A percentile compares a stretch with the other conserved stretches of the same genome.
Conservation (phyloP, 2,329 filamentous ascomycete genomes). For the Paramyrothecium sp. region DNA sequence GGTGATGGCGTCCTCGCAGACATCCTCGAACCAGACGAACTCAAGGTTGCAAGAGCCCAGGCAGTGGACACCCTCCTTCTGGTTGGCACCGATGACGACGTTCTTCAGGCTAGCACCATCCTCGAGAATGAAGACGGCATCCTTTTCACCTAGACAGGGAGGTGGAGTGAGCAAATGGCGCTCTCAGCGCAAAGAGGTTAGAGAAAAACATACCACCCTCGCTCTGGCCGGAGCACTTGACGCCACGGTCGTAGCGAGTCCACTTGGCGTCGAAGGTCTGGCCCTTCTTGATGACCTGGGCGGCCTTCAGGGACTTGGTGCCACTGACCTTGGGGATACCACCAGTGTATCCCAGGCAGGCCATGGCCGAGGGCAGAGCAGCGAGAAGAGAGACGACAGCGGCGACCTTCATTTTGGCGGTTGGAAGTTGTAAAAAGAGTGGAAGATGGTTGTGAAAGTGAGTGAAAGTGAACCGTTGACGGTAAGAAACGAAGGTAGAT, state of each 20-base stretch:
- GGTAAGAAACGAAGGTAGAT: too few species aligned
- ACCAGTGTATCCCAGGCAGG: conserved; percentile 23
- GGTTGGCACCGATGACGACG: conserved; percentile 43
- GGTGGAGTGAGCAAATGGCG: too few species aligned
- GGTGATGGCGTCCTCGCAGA: conserved; percentile 34
- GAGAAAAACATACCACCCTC: conserved; percentile 36
- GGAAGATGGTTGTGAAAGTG: background rate
- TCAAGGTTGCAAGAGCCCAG: conserved; percentile 38
- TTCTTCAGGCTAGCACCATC: conserved; percentile 41
- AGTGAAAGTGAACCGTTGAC: background rate
- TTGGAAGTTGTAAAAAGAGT: background rate
- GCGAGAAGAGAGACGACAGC: conserved; percentile 14
- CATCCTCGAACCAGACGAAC: conserved; percentile 49
- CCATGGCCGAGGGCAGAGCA: conserved; percentile 23
- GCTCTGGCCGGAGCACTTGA: conserved; percentile 36
- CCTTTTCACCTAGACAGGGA: conserved; percentile 14
- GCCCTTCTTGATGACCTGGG: conserved; percentile 25
- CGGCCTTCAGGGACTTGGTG: conserved; percentile 21
- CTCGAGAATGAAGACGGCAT: conserved; percentile 40
- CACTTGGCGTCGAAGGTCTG: conserved; percentile 28
- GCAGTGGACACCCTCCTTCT: conserved; percentile 46
- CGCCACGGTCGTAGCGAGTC: conserved; percentile 37
- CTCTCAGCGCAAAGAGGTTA: background rate
- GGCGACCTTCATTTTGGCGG: conserved; percentile 14
- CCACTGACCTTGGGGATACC: conserved; percentile 26